Conservation (phyloP, 192 early-diverging fungal genomes). For the Rhizoclosmatium sp. region DNA sequence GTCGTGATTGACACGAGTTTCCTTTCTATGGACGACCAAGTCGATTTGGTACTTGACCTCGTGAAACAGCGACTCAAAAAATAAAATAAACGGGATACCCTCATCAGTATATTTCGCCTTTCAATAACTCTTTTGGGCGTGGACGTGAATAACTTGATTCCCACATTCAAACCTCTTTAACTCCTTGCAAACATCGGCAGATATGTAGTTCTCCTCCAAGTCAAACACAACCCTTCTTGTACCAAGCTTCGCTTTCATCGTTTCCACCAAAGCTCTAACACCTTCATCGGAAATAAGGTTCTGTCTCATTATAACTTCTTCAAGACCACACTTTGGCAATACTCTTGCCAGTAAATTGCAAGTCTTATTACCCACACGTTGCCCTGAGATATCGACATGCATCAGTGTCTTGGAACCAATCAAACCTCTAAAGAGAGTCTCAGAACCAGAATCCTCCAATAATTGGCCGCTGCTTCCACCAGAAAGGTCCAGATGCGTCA, state of each 20-base stretch:
- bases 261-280: background rate
- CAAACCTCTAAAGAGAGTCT: background rate
- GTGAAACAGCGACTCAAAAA: conserved; percentile 51
- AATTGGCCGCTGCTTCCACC: background rate
- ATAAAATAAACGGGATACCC: too few species aligned
- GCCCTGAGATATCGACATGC: background rate
- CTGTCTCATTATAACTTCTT: background rate
- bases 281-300: conserved; percentile 23
- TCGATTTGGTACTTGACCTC: conserved; percentile 64
- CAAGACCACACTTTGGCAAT: background rate
- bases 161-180: conserved; percentile 3
- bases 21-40: conserved; percentile 73
- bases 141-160: conserved; percentile 9
- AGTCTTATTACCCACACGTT: background rate
- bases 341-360: background rate
- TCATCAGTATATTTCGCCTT: too few species aligned
- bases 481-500: background rate
- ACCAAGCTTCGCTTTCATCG: background rate
- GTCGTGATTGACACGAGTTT: conserved; percentile 77
- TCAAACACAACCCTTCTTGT: background rate
- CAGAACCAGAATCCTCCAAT: background rate
- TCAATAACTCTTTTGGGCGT: background rate
- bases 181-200: background rate
- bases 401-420: background rate
- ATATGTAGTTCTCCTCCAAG: conserved; percentile 9